Percentiles rank a stretch among this genome's conserved stretches.
phyloP scores from a whole-genome alignment of 768 basidiomycete species.

The Dioszegia crocea region DNA sequence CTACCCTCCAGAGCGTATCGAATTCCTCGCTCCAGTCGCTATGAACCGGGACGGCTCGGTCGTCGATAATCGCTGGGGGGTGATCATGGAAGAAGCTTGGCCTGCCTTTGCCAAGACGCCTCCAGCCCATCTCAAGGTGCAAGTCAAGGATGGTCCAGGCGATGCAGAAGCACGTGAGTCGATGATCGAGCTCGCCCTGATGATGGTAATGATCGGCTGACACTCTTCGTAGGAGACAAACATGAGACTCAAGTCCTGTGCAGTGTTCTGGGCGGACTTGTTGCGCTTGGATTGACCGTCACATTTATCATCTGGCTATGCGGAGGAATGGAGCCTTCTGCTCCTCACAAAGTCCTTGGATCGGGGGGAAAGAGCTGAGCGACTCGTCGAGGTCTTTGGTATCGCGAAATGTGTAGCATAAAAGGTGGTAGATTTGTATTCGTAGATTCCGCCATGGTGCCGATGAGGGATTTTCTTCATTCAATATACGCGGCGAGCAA shows the following conservation, averaged over 20 bases:
- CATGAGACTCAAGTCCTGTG: neutral
- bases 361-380: neutral
- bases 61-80: conserved; percentile 15
- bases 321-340: neutral
- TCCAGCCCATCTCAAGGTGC: conserved; percentile 13
- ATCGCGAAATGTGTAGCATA: too few species aligned
- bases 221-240: neutral
- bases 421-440: too few species aligned
- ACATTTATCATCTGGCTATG: neutral
- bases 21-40: conserved; percentile 17
- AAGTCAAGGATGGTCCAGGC: conserved; percentile 19
- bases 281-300: neutral
- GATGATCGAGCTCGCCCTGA: too few species aligned
- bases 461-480: too few species aligned
- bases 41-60: neutral
- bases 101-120: conserved; percentile 14
- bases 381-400: too few species aligned
- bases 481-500: too few species aligned
- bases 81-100: conserved; percentile 35
- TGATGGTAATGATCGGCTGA: neutral
- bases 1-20: conserved; percentile 25
- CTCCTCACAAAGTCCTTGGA: too few species aligned
- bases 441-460: too few species aligned
- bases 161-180: conserved; percentile 20
- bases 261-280: neutral